phyloP scores from a whole-genome alignment of 768 basidiomycete species.

The Boletus rex-veris region DNA sequence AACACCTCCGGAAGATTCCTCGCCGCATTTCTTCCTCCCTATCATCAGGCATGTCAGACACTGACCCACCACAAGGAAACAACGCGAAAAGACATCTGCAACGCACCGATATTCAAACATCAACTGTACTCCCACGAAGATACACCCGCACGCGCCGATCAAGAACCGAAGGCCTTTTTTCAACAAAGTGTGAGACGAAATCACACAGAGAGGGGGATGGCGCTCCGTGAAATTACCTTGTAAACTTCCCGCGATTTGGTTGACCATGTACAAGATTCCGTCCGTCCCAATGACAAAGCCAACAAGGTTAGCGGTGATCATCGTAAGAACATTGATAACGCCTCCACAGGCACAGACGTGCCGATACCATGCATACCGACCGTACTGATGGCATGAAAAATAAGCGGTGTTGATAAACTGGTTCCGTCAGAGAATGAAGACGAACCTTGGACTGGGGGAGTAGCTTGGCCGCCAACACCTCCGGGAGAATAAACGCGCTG shows the following conservation, averaged over 20 bases:
- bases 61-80: background rate
- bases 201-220: background rate
- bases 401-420: background rate
- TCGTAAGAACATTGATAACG: conserved; percentile 78
- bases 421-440: background rate
- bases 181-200: background rate
- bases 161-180: conserved; percentile 64
- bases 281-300: conserved; percentile 92
- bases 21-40: conserved; percentile 73
- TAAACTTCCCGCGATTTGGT: conserved; percentile 58
- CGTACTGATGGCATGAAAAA: conserved; percentile 50
- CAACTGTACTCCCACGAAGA: conserved; percentile 83
- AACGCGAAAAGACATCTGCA: background rate
- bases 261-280: conserved; percentile 64
- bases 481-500: conserved; percentile 85
- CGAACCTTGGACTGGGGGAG: conserved; percentile 64
- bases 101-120: conserved; percentile 95
- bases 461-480: conserved; percentile 58
- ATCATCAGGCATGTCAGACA: conserved; percentile 1
- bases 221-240: conserved; percentile 46
- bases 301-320: conserved; percentile 91
- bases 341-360: conserved; percentile 82
- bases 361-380: conserved; percentile 70
- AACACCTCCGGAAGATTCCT: conserved; percentile 55
- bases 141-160: conserved; percentile 48